Conservation (phyloP, 179 eudicot genomes). For the Vitellaria paradoxa region DNA sequence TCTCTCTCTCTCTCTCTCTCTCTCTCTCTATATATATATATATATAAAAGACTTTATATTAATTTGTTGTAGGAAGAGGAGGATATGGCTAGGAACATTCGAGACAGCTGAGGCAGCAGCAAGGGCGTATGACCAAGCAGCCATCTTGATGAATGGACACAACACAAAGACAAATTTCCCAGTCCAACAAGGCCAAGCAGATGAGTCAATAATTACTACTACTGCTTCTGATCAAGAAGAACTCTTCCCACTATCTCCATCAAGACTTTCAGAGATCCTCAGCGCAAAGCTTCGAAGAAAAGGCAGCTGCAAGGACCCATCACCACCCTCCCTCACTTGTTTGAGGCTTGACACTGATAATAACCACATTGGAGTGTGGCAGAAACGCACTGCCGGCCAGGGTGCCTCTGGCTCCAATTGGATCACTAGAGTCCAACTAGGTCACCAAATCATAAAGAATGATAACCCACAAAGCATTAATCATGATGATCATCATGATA, state of each 20-base stretch:
- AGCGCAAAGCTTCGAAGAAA: conserved; percentile 54
- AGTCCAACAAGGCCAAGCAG: neutral
- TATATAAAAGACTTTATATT: neutral
- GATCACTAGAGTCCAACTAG: conserved; percentile 74
- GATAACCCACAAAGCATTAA: neutral
- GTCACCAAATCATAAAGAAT: conserved; percentile 18
- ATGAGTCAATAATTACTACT: neutral
- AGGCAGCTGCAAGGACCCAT: conserved; percentile 56
- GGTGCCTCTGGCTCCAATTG: conserved; percentile 49
- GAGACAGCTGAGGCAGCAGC: conserved; percentile 90
- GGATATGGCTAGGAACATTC: conserved; percentile 76
- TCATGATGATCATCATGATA: neutral
- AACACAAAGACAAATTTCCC: conserved; percentile 79
- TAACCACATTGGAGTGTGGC: conserved; percentile 89
- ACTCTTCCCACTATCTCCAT: conserved; percentile 1
- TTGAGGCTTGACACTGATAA: conserved; percentile 72
- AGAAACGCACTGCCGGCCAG: conserved; percentile 54
- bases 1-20: neutral
- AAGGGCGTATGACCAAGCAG: conserved; percentile 74
- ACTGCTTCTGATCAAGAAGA: neutral
- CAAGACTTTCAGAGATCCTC: conserved; percentile 41
- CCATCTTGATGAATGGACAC: conserved; percentile 70
- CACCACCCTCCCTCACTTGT: conserved; percentile 69
- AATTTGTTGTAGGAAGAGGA: conserved; percentile 46
- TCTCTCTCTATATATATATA: neutral